Evolutionary conservation across 2,329 filamentous ascomycete genomes (phyloP), one percentile per base, ranked within the genome.

Genomic region (Diaporthe helianthi): DNA sequence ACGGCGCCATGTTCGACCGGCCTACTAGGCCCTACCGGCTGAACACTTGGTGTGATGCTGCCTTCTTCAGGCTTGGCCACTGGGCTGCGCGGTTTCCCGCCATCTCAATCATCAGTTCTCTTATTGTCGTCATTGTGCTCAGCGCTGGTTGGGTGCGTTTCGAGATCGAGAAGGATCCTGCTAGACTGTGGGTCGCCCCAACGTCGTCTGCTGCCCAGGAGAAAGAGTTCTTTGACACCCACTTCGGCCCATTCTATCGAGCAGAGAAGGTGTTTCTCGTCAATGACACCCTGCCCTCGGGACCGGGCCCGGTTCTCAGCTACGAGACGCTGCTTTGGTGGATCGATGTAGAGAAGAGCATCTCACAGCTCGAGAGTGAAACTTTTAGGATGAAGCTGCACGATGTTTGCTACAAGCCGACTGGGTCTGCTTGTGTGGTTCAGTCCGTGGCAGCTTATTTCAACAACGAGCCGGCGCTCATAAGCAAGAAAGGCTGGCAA

Each of bases 181-280:
- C 97, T 13, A 90, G 92, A 58, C 83, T 99, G 10, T 99, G 96
- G 96, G 96, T 99, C n/a, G 94, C 95, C 75, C 96, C 96, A 9
- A 92, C 92, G 10, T 98, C 96, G 4, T 88, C 90, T 60, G 95
- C 97, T 24, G 96, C 96, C 0, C 87, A 93, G 77, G 95, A 99
- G 78, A 99, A 99, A 82, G 87, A 87, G 1, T 99, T 97, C 78
- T 99, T 98, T 73, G 97, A 99, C 77, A 79, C 87, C 44, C 94
- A 93, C 74, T 99, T 99, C 78, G 97, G 96, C 0, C 94, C 95
- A 0, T 99, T 99, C 77, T 99, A 96, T 80, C 92, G 96, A 49
- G 92, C 94, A 0, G 93, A 99, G 79, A 96, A 99, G 80, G 89
- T 90, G 0, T 99, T 99, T 79, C 80, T 99, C 17, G 93, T 98